A percentile compares a stretch with the other conserved stretches of the same genome.
These are phyloP conservation scores for Hordeum vulgare DNA, from an alignment of 176 grass and related monocot genomes.

Conservation along the genomic window DNA sequence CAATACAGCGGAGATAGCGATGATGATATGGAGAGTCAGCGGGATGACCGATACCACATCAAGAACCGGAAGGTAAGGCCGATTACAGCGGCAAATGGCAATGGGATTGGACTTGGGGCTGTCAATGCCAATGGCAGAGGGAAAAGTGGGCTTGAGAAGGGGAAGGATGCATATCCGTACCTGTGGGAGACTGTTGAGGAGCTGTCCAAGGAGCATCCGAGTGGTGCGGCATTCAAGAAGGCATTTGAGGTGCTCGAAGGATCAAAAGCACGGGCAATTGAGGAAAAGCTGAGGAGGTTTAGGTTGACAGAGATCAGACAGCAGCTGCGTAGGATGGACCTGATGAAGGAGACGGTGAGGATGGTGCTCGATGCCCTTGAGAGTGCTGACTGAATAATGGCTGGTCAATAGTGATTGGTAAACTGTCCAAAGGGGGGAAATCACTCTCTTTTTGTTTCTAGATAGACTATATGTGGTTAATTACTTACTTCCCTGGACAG, in stretches of 20 bases:
- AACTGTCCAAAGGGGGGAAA: constrained; percentile 4
- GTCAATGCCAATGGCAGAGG: constrained; percentile 2
- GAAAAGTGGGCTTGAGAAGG: constrained; percentile 21
- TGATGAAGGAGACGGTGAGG: constrained; percentile 70
- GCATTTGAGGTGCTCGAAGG: constrained; percentile 51
- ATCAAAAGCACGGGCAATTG: constrained; percentile 32
- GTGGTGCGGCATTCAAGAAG: constrained; percentile 44
- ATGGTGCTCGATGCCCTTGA: constrained; percentile 50
- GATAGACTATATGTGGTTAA: constrained; percentile 36
- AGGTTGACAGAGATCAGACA: constrained; percentile 45
- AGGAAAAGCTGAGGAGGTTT: constrained; percentile 63
- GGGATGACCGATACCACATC: constrained; percentile 25
- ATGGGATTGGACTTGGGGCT: background rate
- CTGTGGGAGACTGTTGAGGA: constrained; percentile 54
- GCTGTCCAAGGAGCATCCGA: constrained; percentile 40
- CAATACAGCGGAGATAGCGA: constrained; percentile 20
- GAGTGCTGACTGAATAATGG: constrained; percentile 19
- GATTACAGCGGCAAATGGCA: constrained; percentile 20
- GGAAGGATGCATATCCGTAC: constrained; percentile 42
- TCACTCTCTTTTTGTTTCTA: constrained; percentile 29
- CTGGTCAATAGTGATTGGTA: constrained; percentile 25
- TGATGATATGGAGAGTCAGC: constrained; percentile 13
- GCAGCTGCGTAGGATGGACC: constrained; percentile 53
- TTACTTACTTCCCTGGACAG: constrained; percentile 34
- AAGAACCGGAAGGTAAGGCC: constrained; percentile 30